Evolutionary conservation across 179 eudicot genomes (phyloP), one percentile per base, ranked within the genome.

Genomic region (Pouteria campechiana): DNA sequence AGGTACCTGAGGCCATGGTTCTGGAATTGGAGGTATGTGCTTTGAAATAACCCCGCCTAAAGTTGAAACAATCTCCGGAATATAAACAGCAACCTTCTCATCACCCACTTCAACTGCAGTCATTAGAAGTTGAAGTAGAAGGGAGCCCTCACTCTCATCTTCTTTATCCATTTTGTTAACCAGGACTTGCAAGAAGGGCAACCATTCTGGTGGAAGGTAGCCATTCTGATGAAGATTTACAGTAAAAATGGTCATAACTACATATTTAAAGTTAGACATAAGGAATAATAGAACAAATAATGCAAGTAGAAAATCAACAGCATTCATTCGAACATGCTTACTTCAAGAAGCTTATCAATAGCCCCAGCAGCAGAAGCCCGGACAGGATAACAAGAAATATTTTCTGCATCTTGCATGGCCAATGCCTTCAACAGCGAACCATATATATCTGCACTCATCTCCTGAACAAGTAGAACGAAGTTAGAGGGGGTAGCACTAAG

Each of bases 1-100:
- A 62, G 70, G 30, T 73, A 83, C 93, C 64, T 75, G 84, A 50
- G 93, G 59, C 83, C 81, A 83, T 52, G 81, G 73, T 60, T 76
- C 88, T 41, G 50, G 58, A 62, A 50, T 30, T 41, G 68, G 48
- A 36, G 79, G 70, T 29, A 79, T 70, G 54, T 54, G 57, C 64
- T 76, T 79, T 46, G 70, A 55, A 41, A 76, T 60, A 29, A 60
- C 53, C 47, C 45, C 62, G 46, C 54, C 73, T 57, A 79, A 60
- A 41, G 70, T 44, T 2, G 65, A 33, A 48, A 76, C 61, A 44
- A 79, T 56, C 54, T 69, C 17, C 25, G 93, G 93, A 16, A 63
- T 48, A 55, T 75, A 81, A 57, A 65, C 58, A 4, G 70, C 67
- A 28, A 79, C 67, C 21, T 53, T 61, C 53, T 76, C 76, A 51